Conservation (phyloP, 345 rosid genomes). For the Aegle marmelos region DNA sequence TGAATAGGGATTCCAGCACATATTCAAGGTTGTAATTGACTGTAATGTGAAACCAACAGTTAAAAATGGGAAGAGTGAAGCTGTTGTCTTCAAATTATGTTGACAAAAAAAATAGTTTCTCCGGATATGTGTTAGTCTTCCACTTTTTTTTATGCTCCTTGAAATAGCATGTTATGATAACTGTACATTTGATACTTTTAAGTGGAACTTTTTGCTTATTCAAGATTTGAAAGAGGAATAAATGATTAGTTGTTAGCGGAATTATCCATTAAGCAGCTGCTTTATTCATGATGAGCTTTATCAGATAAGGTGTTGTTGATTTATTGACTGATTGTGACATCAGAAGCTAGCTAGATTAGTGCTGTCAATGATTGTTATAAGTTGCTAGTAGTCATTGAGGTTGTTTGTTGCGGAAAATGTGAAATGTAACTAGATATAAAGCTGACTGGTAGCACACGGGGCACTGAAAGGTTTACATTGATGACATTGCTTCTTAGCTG, state of each 20-base stretch:
- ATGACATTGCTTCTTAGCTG: neutral
- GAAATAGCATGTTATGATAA: constrained; percentile 16
- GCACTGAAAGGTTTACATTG: neutral
- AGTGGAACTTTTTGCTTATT: constrained; percentile 19
- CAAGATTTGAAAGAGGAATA: neutral
- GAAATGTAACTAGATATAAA: constrained; percentile 22
- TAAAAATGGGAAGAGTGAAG: neutral
- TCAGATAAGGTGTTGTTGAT: constrained; percentile 29
- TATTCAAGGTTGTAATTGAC: neutral
- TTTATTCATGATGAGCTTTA: constrained; percentile 20
- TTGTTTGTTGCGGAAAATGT: constrained; percentile 17
- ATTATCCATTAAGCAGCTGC: constrained; percentile 20
- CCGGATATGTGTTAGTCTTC: neutral
- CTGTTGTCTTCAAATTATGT: neutral
- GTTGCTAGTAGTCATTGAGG: constrained; percentile 19
- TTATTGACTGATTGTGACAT: constrained; percentile 31
- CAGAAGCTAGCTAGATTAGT: constrained; percentile 34
- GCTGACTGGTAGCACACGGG: neutral
- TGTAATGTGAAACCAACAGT: neutral
- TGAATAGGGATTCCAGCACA: neutral
- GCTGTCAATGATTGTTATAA: constrained; percentile 36
- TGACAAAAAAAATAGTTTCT: neutral
- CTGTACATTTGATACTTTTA: constrained; percentile 20
- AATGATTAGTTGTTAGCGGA: constrained; percentile 11
- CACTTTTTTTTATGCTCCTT: constrained; percentile 4